Percentiles rank a stretch among this genome's conserved stretches.
These are phyloP conservation scores for Salvia miltiorrhiza DNA, from an alignment of 257 asterid species.

Conservation along the genomic window DNA sequence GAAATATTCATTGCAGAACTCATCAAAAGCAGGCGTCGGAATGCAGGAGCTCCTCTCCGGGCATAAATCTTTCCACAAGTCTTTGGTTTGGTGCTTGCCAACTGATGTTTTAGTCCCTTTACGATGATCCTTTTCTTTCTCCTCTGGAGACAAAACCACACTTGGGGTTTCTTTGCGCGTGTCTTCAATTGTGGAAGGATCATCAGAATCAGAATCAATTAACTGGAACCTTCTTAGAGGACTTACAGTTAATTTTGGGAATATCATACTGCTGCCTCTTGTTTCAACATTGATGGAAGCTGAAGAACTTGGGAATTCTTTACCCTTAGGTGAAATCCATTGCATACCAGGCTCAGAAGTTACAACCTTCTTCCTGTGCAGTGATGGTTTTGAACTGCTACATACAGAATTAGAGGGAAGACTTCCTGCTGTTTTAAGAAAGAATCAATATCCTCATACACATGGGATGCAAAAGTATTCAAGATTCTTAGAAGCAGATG, in stretches of 20 bases:
- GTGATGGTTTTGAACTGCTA: slow-evolving; percentile 77
- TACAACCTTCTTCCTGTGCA: slow-evolving; percentile 40
- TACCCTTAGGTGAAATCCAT: slow-evolving; percentile 36
- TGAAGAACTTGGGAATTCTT: slow-evolving; percentile 36
- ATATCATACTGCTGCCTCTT: slow-evolving; percentile 28
- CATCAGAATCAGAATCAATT: slow-evolving; percentile 84
- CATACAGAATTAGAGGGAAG: slow-evolving; percentile 38
- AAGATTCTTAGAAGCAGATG: neutral
- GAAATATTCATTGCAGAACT: slow-evolving; percentile 72
- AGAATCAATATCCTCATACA: neutral
- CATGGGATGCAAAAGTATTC: neutral
- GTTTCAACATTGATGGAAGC: slow-evolving; percentile 31
- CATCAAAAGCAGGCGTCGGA: slow-evolving; percentile 86
- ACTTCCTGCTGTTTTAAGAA: slow-evolving; percentile 35
- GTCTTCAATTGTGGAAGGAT: slow-evolving; percentile 40
- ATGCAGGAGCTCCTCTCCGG: slow-evolving; percentile 41
- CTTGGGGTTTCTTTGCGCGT: slow-evolving; percentile 20
- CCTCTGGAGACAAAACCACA: slow-evolving; percentile 28
- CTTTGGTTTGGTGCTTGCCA: slow-evolving; percentile 35
- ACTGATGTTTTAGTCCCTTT: slow-evolving; percentile 32
- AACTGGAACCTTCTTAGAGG: slow-evolving; percentile 88
- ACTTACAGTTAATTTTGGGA: slow-evolving; percentile 56
- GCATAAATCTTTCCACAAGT: slow-evolving; percentile 67
- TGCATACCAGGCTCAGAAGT: slow-evolving; percentile 43
- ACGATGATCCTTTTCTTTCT: slow-evolving; percentile 20